Base-by-base conservation (phyloP, 2,329 filamentous ascomycete genomes). In the Colletotrichum lupini region DNA sequence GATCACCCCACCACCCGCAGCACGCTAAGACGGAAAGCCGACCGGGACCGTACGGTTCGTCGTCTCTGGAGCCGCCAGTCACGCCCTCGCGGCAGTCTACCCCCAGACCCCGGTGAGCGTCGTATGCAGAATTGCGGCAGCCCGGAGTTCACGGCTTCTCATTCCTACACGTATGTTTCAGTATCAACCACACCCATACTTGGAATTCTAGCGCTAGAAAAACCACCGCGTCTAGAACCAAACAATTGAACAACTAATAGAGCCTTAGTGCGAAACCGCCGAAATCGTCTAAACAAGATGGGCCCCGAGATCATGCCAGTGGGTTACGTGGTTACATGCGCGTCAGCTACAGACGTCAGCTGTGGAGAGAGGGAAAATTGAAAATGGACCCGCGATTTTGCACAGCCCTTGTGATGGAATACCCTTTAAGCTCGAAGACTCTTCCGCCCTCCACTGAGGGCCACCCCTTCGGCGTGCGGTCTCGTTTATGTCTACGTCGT, bases 291-390 rank as follows among this genome's bases (percentile, higher is more conserved):
- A 46, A 22, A 42, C 12, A 32, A 24, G 42, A 53, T 58, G 22
- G 35, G 35, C 16, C 53, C 22, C 19, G 52, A 28, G 42, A 55
- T 24, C 56, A 32, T 35, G 30, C 42, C 24, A 58, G 35, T 73
- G 70, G 70, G 70, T 73, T 63, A 26, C 66, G 42, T n/a, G 42
- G 42, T 49, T 49, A 49, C 62, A 32, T 35, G 30, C 30, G 24
- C 49, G 35, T 73, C 59, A 66, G 70, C 69, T 63, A 26, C 59
- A 63, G 49, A 73, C 70, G 70, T 73, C 70, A 73, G 66, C 55
- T 62, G 70, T 73, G 70, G 70, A 73, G 70, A 73, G 70, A 26
- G 19, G 46, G 69, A 72, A 68, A n/a, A 60, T 64, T 63, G 67
- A 68, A 68, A 68, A 8, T 73, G 70, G 70, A 70, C 59, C 70